Base-by-base conservation (phyloP, 148 eudicot genomes). In the Persicaria maculosa region DNA sequence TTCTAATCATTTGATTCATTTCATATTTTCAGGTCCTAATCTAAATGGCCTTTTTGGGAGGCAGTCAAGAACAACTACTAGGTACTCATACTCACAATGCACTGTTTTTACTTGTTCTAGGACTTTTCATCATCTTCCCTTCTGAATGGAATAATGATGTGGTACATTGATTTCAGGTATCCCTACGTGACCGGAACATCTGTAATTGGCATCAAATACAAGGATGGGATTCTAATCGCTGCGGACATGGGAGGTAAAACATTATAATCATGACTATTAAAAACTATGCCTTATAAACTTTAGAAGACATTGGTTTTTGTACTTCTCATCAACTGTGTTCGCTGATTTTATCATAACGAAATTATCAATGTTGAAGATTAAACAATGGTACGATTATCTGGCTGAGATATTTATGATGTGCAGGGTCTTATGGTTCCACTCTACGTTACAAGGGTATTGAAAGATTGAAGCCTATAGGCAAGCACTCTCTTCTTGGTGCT, bases 181-280 rank as follows among this genome's bases (percentile, higher is more conserved):
- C 98, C 98, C 0, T 91, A 91, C 70, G 97, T 92, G 69, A 94
- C 93, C 0, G 98, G 98, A 14, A 94, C 97, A 14, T 94, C 98
- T 45, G 93, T 94, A n/a, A 74, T 94, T 74, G 98, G 89, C 58
- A 88, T 95, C 80, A 95, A 90, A 79, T 95, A 88, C 84, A 92
- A 92, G 82, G 97, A 95, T 92, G 99, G 99, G 19, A 76, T 95
- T 76, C 96, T 92, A 74, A 84, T 95, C 85, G 96, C 90, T 82
- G 96, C 97, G 85, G 99, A 95, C 82, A 92, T 92, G 97, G 99
- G 96, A 90, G 99, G 99, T 95, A 22, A 17, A 46, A 11, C 31
- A 31, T 11, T n/a, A 1, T 1, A 57, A 31, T 31, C 2, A 31
- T 31, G 36, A 22, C 22, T 22, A 22, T 22, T 22, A 22, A 22